phyloP scores from a whole-genome alignment of 2,329 filamentous ascomycete species.

The Verticillium tricorpus region DNA sequence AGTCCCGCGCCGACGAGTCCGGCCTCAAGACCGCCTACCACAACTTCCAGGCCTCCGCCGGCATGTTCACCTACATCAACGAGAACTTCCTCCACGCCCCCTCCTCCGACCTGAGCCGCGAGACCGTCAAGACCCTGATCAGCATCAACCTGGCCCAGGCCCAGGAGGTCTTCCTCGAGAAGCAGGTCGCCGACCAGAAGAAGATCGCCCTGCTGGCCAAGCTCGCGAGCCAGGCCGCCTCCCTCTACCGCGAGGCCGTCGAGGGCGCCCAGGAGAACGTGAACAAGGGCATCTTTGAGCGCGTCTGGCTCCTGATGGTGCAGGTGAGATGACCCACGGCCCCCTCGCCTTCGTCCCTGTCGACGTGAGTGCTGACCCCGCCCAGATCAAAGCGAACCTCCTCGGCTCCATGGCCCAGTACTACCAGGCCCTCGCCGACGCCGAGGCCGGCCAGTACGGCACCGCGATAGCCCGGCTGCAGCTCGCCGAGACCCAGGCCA shows the following conservation, averaged over 20 bases:
- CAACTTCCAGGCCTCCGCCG: slow-evolving; percentile 94
- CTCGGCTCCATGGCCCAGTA: slow-evolving; percentile 86
- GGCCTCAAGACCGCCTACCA: slow-evolving; percentile 96
- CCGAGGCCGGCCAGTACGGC: slow-evolving; percentile 83
- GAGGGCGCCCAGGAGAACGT: slow-evolving; percentile 94
- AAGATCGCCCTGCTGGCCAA: slow-evolving; percentile 91
- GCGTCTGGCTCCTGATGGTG: slow-evolving; percentile 80
- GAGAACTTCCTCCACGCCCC: slow-evolving; percentile 98
- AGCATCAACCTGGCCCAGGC: slow-evolving; percentile 90
- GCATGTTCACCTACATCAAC: slow-evolving; percentile 99
- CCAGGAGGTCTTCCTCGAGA: slow-evolving; percentile 96
- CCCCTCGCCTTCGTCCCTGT: not conserved
- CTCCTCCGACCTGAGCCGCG: slow-evolving; percentile 89
- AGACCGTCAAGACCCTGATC: slow-evolving; percentile 94
- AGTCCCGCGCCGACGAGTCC: slow-evolving; percentile 86
- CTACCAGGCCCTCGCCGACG: slow-evolving; percentile 87
- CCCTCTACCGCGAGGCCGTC: slow-evolving; percentile 79
- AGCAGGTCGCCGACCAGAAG: slow-evolving; percentile 88
- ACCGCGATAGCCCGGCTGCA: slow-evolving; percentile 79
- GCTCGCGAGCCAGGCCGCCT: slow-evolving; percentile 83
- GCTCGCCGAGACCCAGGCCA: slow-evolving; percentile 71
- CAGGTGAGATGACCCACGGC: slow-evolving; percentile 50
- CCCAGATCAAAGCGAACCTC: slow-evolving; percentile 70
- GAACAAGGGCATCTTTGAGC: slow-evolving; percentile 85
- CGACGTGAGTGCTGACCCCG: slow-evolving; percentile 5